These are phyloP conservation scores for Novymonas esmeraldas DNA, from an alignment of 208 protist genomes.

Conservation along the genomic window DNA sequence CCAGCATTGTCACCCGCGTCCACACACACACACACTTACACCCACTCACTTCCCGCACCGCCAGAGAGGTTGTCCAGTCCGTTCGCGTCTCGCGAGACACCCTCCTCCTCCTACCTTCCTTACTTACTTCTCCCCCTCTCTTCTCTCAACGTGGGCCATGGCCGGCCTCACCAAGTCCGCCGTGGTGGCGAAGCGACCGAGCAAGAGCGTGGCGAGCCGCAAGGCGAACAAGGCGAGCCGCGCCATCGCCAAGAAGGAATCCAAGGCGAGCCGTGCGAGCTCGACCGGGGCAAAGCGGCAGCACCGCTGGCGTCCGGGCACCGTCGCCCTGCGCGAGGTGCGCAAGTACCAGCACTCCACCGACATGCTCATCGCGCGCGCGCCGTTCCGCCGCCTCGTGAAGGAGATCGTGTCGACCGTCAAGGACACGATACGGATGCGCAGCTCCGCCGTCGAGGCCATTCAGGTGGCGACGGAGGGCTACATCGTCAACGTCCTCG, in stretches of 20 bases:
- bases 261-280: constrained; percentile 8
- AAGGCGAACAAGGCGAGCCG: constrained; percentile 75
- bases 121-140: neutral
- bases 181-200: constrained; percentile 60
- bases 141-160: constrained; percentile 21
- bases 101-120: neutral
- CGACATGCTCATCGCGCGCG: constrained; percentile 98
- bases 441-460: constrained; percentile 67
- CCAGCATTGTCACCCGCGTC: no score
- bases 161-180: constrained; percentile 57
- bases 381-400: constrained; percentile 99
- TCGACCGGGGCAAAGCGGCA: constrained; percentile 93
- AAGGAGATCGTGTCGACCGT: constrained; percentile 98
- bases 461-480: constrained; percentile 98
- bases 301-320: constrained; percentile 98
- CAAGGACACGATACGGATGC: constrained; percentile 89
- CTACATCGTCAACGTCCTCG: constrained; percentile 94
- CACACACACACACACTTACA: neutral
- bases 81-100: no score
- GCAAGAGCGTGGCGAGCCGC: constrained; percentile 79
- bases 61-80: no score
- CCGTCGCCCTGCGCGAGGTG: constrained; percentile 99
- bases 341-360: constrained; percentile 98
- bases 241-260: constrained; percentile 74
- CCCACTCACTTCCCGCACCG: neutral